phyloP scores from a whole-genome alignment of 768 basidiomycete species.

The Cyclocybe aegerita region DNA sequence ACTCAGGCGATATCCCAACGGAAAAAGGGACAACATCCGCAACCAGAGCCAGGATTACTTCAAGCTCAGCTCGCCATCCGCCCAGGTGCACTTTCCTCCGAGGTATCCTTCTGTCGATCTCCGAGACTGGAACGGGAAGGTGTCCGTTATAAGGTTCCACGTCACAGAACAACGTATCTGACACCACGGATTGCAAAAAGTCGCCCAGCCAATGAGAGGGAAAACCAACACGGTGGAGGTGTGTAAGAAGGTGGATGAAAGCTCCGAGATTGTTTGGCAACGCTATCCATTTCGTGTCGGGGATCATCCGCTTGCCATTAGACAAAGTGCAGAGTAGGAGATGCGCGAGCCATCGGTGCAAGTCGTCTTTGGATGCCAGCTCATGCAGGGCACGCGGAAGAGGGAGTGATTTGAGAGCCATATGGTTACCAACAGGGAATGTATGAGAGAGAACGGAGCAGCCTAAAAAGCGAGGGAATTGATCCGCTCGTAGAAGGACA shows the following conservation, averaged over 20 bases:
- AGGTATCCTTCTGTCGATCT: background rate
- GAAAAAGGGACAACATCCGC: constrained; percentile 7
- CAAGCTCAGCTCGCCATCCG: constrained; percentile 7
- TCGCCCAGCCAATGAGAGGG: constrained; percentile 18
- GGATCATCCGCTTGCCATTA: background rate
- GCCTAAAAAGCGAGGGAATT: constrained; percentile 10
- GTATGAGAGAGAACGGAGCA: constrained; percentile 2
- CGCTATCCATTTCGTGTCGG: background rate
- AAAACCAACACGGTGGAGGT: constrained; percentile 9
- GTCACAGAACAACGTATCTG: constrained; percentile 6
- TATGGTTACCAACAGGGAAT: background rate
- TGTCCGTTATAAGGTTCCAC: constrained; percentile 2
- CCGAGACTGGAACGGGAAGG: constrained; percentile 6
- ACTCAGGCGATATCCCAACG: background rate
- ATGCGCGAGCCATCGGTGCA: constrained; percentile 8
- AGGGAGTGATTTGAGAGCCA: background rate
- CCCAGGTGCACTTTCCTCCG: constrained; percentile 1
- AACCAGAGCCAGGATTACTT: constrained; percentile 6
- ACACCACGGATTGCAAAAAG: constrained; percentile 9
- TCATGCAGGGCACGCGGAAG: background rate
- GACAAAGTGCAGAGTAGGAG: constrained; percentile 8
- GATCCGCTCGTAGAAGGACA: constrained; percentile 5
- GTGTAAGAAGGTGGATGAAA: constrained; percentile 11
- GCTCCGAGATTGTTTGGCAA: constrained; percentile 12
- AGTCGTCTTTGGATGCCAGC: constrained; percentile 6